Evolutionary conservation across 768 basidiomycete genomes (phyloP).

Genomic region (Psilocybe tampanensis): DNA sequence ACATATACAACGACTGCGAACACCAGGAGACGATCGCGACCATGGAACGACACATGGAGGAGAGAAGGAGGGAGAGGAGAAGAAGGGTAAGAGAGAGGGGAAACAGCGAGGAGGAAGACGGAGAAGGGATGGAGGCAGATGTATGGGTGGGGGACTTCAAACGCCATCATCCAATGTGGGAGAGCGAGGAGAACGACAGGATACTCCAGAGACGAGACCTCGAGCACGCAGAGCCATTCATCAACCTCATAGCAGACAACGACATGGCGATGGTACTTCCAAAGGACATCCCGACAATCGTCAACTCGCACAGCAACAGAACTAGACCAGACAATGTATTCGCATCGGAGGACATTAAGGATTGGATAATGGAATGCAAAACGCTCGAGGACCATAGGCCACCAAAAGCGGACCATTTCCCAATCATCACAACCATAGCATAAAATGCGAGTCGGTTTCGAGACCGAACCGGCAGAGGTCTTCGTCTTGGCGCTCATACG

Average conservation of each 20-base stretch:
- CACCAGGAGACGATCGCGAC: constrained; percentile 12
- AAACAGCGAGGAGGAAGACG: no score
- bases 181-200: constrained; percentile 19
- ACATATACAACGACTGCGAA: constrained; percentile 19
- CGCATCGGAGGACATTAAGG: constrained; percentile 15
- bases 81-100: neutral
- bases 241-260: constrained; percentile 25
- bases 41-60: neutral
- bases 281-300: constrained; percentile 32
- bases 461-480: no score
- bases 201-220: constrained; percentile 11
- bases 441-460: no score
- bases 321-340: constrained; percentile 48
- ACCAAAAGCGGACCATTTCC: constrained; percentile 41
- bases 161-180: constrained; percentile 32
- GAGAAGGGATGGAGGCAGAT: neutral
- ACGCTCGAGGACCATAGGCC: constrained; percentile 16
- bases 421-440: constrained; percentile 35
- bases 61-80: neutral
- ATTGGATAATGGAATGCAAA: constrained; percentile 28
- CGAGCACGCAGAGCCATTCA: constrained; percentile 17
- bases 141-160: constrained; percentile 31
- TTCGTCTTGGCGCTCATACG: no score
- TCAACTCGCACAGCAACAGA: constrained; percentile 30
- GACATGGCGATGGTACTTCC: constrained; percentile 38